These are phyloP conservation scores for Galium porrigens DNA, from an alignment of 305 asterid species.

Conservation along the genomic window DNA sequence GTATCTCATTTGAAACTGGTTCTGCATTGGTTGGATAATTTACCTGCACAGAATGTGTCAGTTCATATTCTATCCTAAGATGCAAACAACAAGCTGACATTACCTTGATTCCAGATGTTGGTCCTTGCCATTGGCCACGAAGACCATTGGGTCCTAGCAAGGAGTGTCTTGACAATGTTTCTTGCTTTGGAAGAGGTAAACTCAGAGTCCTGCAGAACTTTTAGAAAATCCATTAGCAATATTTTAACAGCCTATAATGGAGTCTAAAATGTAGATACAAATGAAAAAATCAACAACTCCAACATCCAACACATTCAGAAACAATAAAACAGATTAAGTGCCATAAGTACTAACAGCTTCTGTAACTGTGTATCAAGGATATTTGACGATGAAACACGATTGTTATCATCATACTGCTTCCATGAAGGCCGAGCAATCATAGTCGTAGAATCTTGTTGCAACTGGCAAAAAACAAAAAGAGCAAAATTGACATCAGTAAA, in stretches of 20 bases:
- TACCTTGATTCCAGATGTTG: conserved; percentile 60
- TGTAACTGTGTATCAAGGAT: conserved; percentile 53
- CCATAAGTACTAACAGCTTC: conserved; percentile 50
- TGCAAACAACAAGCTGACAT: not conserved
- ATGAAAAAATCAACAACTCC: not conserved
- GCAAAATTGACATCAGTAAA: conserved; percentile 1
- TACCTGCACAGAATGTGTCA: conserved; percentile 35
- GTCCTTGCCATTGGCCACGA: conserved; percentile 64
- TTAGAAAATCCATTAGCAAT: not conserved
- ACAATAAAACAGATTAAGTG: not conserved
- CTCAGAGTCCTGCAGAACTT: conserved; percentile 53
- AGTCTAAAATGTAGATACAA: not conserved
- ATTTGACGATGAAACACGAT: conserved; percentile 36
- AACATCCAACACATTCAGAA: not conserved
- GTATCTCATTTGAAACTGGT: conserved; percentile 39
- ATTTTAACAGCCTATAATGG: not conserved
- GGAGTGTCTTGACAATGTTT: conserved; percentile 87
- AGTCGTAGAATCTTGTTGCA: conserved; percentile 25
- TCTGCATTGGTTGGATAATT: conserved; percentile 60
- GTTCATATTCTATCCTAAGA: not conserved
- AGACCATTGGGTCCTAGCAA: conserved; percentile 79
- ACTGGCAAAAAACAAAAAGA: conserved; percentile 23
- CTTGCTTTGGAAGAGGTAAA: conserved; percentile 79
- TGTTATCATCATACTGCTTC: conserved; percentile 34
- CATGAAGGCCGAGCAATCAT: conserved; percentile 27